Percentiles rank a stretch among this genome's conserved stretches.
Evolutionary conservation across 2,329 filamentous ascomycete species (phyloP).

Genomic region (Macrophomina pseudophaseolina): DNA sequence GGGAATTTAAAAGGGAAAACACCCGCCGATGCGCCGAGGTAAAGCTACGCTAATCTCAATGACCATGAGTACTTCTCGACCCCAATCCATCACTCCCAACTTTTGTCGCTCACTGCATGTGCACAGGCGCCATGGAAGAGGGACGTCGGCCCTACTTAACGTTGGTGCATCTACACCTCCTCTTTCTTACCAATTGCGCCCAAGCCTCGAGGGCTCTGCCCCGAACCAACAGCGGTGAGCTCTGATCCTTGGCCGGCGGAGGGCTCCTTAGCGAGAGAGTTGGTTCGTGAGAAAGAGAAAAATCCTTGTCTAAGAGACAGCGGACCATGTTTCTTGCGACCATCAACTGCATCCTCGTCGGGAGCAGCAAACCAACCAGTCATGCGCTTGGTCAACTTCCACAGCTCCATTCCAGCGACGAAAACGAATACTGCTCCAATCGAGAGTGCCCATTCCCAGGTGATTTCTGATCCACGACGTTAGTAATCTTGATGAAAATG

Average conservation of each 20-base stretch:
- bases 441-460: constrained; percentile 33
- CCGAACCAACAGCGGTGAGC: constrained; percentile 11
- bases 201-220: constrained; percentile 3
- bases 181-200: constrained; percentile 7
- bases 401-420: constrained; percentile 32
- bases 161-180: not conserved
- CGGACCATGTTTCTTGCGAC: constrained; percentile 11
- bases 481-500: not conserved
- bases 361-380: constrained; percentile 31
- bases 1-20: not conserved
- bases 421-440: constrained; percentile 32
- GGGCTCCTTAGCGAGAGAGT: constrained; percentile 22
- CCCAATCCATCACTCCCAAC: too few relatives aligned
- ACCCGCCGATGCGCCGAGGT: not conserved
- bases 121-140: too few relatives aligned
- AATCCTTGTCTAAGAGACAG: constrained; percentile 31
- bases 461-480: constrained; percentile 24
- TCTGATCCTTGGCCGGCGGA: constrained; percentile 7
- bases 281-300: constrained; percentile 32
- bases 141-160: not conserved
- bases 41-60: not conserved
- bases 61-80: too few relatives aligned
- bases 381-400: constrained; percentile 32
- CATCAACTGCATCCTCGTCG: constrained; percentile 26
- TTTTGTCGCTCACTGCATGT: too few relatives aligned